These are phyloP conservation scores for Leccinum rimulosum DNA, from an alignment of 768 basidiomycete genomes.

Conservation along the genomic window DNA sequence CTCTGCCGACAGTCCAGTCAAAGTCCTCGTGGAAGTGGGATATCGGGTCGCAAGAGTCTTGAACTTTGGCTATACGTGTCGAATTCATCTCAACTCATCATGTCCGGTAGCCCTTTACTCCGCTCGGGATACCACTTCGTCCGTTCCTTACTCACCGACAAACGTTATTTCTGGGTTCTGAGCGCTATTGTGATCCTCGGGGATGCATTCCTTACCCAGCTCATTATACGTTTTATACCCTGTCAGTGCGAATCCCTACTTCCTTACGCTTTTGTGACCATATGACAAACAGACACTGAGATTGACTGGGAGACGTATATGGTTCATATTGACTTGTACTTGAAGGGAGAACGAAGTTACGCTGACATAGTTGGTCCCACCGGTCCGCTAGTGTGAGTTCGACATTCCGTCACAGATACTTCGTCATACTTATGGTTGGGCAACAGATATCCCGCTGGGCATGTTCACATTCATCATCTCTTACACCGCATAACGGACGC, in stretches of 20 bases:
- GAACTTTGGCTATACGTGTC: constrained; percentile 5
- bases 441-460: constrained; percentile 89
- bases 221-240: constrained; percentile 78
- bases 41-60: not conserved
- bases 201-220: constrained; percentile 73
- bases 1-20: not conserved
- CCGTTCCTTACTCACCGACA: constrained; percentile 42
- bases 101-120: constrained; percentile 1
- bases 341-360: constrained; percentile 84
- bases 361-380: constrained; percentile 81
- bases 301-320: constrained; percentile 99
- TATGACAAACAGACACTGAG: constrained; percentile 74
- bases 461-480: constrained; percentile 76
- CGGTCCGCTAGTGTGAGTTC: constrained; percentile 82
- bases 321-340: constrained; percentile 75
- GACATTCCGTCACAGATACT: not conserved
- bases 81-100: not conserved
- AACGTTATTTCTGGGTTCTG: constrained; percentile 63
- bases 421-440: not conserved
- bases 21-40: not conserved
- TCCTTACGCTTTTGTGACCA: constrained; percentile 16
- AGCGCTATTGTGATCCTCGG: constrained; percentile 64
- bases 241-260: constrained; percentile 52
- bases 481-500: constrained; percentile 62
- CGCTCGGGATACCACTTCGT: constrained; percentile 6